Evolutionary conservation across 2,329 filamentous ascomycete genomes (phyloP).

Genomic region (Trichoderma sp.): DNA sequence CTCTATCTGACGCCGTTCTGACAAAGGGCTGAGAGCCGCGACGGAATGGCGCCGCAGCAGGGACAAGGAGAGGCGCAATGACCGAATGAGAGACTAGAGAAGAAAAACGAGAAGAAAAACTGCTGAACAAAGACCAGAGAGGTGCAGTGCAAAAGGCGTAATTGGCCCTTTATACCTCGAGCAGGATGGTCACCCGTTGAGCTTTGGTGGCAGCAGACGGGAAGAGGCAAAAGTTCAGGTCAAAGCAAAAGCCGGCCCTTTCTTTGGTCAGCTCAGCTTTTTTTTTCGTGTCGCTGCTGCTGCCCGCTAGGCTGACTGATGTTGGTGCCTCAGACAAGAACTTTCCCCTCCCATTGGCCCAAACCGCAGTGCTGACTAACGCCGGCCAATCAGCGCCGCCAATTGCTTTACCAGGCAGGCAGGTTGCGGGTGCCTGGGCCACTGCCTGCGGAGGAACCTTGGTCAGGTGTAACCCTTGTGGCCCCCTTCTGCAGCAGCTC

Average conservation of each 20-base stretch:
- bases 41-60: slow-evolving; percentile 9
- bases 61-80: slow-evolving; percentile 5
- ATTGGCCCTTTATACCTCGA: slow-evolving; percentile 33
- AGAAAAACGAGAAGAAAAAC: slow-evolving; percentile 21
- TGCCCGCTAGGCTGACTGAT: slow-evolving; percentile 15
- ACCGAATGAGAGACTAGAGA: slow-evolving; percentile 10
- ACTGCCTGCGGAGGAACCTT: slow-evolving; percentile 29
- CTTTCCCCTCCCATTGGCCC: slow-evolving; percentile 32
- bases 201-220: slow-evolving; percentile 18
- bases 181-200: slow-evolving; percentile 19
- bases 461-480: slow-evolving; percentile 26
- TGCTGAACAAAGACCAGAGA: slow-evolving; percentile 23
- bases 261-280: slow-evolving; percentile 30
- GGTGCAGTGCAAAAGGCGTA: slow-evolving; percentile 25
- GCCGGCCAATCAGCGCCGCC: slow-evolving; percentile 31
- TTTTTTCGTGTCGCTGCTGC: slow-evolving; percentile 30
- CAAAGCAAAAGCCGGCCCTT: slow-evolving; percentile 23
- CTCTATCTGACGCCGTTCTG: not conserved
- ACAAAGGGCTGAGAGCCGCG: slow-evolving; percentile 11
- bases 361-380: slow-evolving; percentile 27
- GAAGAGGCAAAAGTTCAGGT: slow-evolving; percentile 30
- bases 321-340: slow-evolving; percentile 40
- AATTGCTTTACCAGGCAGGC: slow-evolving; percentile 24
- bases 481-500: not conserved
- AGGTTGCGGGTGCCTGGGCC: slow-evolving; percentile 33